A percentile compares a stretch with the other conserved stretches of the same genome.
These are phyloP conservation scores for Diaporthe amygdali DNA, from an alignment of 2,329 filamentous ascomycete species.

Conservation along the genomic window DNA sequence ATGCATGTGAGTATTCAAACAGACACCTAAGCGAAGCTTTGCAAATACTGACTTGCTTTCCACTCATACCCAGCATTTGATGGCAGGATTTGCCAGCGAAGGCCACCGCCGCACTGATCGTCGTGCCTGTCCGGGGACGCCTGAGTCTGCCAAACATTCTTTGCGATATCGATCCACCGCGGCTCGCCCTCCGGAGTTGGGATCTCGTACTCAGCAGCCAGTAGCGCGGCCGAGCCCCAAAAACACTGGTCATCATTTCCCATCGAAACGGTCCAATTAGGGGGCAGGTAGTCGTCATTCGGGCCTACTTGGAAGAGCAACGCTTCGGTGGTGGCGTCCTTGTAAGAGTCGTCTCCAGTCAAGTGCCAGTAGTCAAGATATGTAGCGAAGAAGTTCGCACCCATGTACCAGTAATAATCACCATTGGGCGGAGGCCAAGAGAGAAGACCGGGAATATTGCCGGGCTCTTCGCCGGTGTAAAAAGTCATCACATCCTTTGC, in stretches of 20 bases:
- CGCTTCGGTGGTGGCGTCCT: conserved; percentile 44
- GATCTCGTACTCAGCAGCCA: conserved; percentile 20
- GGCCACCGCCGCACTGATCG: conserved; percentile 16
- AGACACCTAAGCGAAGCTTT: too few relatives aligned
- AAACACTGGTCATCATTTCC: conserved; percentile 25
- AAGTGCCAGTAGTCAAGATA: conserved; percentile 57
- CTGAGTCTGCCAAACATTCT: conserved; percentile 21
- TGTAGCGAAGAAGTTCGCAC: conserved; percentile 52
- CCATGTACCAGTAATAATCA: conserved; percentile 58
- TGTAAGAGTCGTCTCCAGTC: conserved; percentile 52
- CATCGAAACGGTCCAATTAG: conserved; percentile 19
- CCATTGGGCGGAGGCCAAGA: conserved; percentile 27
- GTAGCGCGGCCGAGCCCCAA: conserved; percentile 21
- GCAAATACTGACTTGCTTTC: not conserved
- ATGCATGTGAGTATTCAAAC: not conserved
- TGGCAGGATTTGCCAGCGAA: conserved; percentile 20
- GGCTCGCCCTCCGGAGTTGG: conserved; percentile 1
- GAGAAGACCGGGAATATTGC: conserved; percentile 29
- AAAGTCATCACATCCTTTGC: conserved; percentile 30
- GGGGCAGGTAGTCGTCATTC: conserved; percentile 31
- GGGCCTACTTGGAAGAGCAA: conserved; percentile 52
- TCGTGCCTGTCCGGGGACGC: conserved; percentile 19
- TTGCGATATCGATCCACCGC: conserved; percentile 20
- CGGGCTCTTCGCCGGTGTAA: conserved; percentile 33
- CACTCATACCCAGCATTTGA: conserved; percentile 18